Percentiles rank a stretch among this genome's conserved stretches.
Conservation (phyloP, 257 asterid genomes). For the Striga asiatica region DNA sequence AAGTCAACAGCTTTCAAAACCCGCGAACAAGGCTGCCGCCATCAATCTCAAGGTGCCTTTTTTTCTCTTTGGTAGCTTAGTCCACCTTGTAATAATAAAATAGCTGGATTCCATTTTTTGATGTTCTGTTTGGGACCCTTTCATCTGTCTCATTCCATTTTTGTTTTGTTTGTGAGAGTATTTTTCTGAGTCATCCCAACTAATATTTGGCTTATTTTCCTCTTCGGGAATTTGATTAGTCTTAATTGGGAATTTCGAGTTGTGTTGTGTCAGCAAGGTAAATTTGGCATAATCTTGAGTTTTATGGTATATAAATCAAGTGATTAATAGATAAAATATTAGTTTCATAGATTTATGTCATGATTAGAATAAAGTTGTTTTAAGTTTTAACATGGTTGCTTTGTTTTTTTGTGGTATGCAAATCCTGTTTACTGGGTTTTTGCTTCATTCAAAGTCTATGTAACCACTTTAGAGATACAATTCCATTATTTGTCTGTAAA, state of each 20-base stretch:
- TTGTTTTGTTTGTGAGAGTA: not conserved
- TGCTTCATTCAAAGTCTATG: too few relatives aligned
- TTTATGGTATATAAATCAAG: too few relatives aligned
- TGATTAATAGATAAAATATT: too few relatives aligned
- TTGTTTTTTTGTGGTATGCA: too few relatives aligned
- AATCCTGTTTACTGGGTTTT: too few relatives aligned
- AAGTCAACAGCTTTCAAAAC: slow-evolving; percentile 57
- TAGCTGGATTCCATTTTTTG: not conserved
- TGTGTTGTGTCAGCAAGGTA: not conserved
- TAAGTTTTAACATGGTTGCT: too few relatives aligned
- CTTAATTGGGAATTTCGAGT: not conserved
- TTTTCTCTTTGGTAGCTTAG: slow-evolving; percentile 7
- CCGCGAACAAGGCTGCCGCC: slow-evolving; percentile 72
- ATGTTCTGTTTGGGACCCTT: slow-evolving; percentile 3
- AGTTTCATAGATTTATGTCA: too few relatives aligned
- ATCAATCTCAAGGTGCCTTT: slow-evolving; percentile 59
- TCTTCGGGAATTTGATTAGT: slow-evolving; percentile 8
- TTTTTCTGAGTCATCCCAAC: not conserved
- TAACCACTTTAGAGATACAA: too few relatives aligned
- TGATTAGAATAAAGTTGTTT: too few relatives aligned
- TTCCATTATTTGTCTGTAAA: slow-evolving; percentile 3
- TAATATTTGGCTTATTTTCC: slow-evolving; percentile 1
- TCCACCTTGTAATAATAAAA: not conserved
- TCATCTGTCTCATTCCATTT: slow-evolving; percentile 8
- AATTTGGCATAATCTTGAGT: not conserved